phyloP scores from a whole-genome alignment of 306 rosid genomes.

The Macrotyloma uniflorum region DNA sequence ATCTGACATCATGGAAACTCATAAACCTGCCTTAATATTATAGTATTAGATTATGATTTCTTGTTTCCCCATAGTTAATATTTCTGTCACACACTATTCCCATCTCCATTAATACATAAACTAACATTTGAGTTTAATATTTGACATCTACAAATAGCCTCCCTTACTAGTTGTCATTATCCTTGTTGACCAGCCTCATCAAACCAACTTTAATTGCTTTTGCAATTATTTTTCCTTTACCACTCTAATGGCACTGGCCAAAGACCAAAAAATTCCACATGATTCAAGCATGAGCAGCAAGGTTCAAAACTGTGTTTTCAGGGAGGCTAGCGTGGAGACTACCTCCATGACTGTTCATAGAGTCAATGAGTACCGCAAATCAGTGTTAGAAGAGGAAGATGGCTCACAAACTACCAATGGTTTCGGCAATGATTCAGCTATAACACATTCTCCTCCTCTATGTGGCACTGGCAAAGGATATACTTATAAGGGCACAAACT shows the following conservation, averaged over 20 bases:
- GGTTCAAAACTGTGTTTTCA: constrained; percentile 37
- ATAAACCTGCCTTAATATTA: constrained; percentile 6
- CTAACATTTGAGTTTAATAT: constrained; percentile 17
- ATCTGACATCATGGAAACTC: constrained; percentile 14
- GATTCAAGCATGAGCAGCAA: constrained; percentile 43
- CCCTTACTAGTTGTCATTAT: constrained; percentile 32
- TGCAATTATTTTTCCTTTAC: constrained; percentile 4
- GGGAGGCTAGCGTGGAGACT: background rate
- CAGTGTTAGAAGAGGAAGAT: constrained; percentile 41
- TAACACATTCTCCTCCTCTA: constrained; percentile 43
- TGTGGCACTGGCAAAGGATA: constrained; percentile 30
- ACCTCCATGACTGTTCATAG: background rate
- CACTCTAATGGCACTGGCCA: constrained; percentile 59
- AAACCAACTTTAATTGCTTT: constrained; percentile 6
- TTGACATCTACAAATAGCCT: constrained; percentile 58
- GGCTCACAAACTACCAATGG: constrained; percentile 37
- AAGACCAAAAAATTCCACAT: constrained; percentile 47
- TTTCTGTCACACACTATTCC: constrained; percentile 32
- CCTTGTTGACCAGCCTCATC: constrained; percentile 32
- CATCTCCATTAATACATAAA: constrained; percentile 21
- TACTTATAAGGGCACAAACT: constrained; percentile 33
- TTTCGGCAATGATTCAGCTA: constrained; percentile 41
- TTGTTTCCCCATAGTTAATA: constrained; percentile 30
- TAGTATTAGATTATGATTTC: constrained; percentile 37
- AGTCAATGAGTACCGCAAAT: constrained; percentile 33